These are phyloP conservation scores for Ampelocalamus luodianensis DNA, from an alignment of 176 grass and related monocot genomes.

Conservation along the genomic window DNA sequence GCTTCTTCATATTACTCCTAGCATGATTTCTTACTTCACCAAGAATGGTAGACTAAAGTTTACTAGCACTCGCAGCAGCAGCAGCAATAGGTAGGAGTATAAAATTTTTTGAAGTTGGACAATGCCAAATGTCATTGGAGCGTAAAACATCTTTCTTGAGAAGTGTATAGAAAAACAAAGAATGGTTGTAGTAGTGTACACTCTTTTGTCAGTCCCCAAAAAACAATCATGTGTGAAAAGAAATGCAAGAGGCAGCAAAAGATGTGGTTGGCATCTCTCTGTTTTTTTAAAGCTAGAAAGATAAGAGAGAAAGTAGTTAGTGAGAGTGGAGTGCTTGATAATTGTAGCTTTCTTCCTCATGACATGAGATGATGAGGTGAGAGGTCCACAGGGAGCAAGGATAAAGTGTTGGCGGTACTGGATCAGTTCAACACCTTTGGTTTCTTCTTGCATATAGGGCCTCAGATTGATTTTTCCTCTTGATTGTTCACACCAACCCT, in stretches of 20 bases:
- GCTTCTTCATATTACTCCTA: background rate
- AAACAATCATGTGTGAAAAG: conserved; percentile 3
- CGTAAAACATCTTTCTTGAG: conserved; percentile 34
- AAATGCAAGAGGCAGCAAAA: conserved; percentile 14
- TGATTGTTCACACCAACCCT: background rate
- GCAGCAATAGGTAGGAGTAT: background rate
- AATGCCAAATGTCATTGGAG: background rate
- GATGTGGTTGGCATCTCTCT: background rate
- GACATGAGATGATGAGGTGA: background rate
- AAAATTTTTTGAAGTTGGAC: background rate
- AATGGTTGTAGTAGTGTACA: background rate
- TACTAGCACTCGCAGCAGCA: background rate
- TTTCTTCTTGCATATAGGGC: background rate
- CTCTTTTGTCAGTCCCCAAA: background rate
- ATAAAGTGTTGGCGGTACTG: background rate
- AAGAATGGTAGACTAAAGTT: background rate
- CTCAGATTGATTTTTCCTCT: background rate
- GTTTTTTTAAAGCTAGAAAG: background rate
- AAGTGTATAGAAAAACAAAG: background rate
- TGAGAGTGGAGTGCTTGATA: background rate
- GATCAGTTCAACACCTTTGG: background rate
- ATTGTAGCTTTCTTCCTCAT: background rate
- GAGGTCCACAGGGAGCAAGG: background rate
- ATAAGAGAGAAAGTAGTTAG: background rate
- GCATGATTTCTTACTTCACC: background rate